Base-by-base conservation (phyloP, 345 rosid genomes). In the Sonneratia alba region DNA sequence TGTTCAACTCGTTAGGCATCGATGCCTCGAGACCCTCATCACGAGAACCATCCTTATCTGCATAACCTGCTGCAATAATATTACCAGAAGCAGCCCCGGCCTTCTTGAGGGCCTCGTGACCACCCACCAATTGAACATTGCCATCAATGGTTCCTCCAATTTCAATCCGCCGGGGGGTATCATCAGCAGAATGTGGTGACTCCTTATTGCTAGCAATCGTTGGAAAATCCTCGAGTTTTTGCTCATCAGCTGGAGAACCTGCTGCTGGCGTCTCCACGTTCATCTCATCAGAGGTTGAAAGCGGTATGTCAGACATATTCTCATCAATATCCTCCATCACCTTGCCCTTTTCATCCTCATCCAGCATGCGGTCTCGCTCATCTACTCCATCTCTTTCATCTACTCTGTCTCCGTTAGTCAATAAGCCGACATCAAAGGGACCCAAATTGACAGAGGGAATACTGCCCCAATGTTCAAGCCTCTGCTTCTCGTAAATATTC, bases 401-500 rank as follows among this genome's bases (percentile, higher is more conserved):
- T 24, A 68, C 70, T 53, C 71, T 72, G 67, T 65, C 81, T n/a
- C 38, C 61, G 67, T 75, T 67, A 42, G 85, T 70, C 18, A 77
- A 57, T 51, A 79, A 71, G 74, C 79, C 67, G n/a, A 72, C 56
- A 74, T 83, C 83, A 66, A 75, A 51, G 48, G 42, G 74, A 21
- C 79, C 74, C 47, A 75, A 70, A 55, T 73, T 72, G 55, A 76
- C 43, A 68, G 67, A 70, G 43, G 77, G 77, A 62, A 82, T 11
- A 59, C 64, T 71, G 66, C 87, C 82, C 66, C 80, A 77, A 8
- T 76, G 70, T 67, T 83, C 86, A 57, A 81, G 76, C 76, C 86
- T 81, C 76, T 89, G 90, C 80, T 83, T 89, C 87, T 83, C 92
- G 84, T 92, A 95, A 15, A 85, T 82, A 71, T 82, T 84, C 86